Evolutionary conservation across 1,284 basidiomycete species (phyloP).

Genomic region (Sporisorium graminicola): DNA sequence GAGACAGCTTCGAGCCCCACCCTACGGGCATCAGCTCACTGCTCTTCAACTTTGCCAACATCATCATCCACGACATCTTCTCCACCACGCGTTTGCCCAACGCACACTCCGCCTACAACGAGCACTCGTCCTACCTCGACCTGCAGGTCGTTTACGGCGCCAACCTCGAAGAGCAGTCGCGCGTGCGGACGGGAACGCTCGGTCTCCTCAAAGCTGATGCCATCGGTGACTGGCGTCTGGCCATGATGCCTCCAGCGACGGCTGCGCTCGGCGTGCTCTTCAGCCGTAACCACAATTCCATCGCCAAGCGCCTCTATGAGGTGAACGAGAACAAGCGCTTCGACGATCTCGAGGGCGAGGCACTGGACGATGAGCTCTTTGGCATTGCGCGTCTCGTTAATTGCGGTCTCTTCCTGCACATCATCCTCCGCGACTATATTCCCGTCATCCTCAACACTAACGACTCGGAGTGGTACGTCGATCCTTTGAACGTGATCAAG

Average conservation of each 20-base stretch:
- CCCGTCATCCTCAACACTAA: slow-evolving; percentile 60
- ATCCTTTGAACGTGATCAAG: slow-evolving; percentile 54
- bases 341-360: slow-evolving; percentile 35
- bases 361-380: slow-evolving; percentile 60
- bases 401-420: slow-evolving; percentile 51
- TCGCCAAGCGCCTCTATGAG: slow-evolving; percentile 78
- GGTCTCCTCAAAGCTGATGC: slow-evolving; percentile 51
- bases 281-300: slow-evolving; percentile 78
- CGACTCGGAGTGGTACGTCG: slow-evolving; percentile 56
- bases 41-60: slow-evolving; percentile 61
- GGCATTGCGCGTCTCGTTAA: slow-evolving; percentile 48
- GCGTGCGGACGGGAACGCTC: slow-evolving; percentile 28
- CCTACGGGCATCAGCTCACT: slow-evolving; percentile 58
- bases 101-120: slow-evolving; percentile 73
- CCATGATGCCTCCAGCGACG: slow-evolving; percentile 80
- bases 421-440: slow-evolving; percentile 60
- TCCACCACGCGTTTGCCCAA: slow-evolving; percentile 42
- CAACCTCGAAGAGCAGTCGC: slow-evolving; percentile 29
- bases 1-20: slow-evolving; percentile 50
- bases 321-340: slow-evolving; percentile 65
- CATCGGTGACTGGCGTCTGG: slow-evolving; percentile 51
- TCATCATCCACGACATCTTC: slow-evolving; percentile 66
- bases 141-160: slow-evolving; percentile 77
- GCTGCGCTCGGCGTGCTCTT: slow-evolving; percentile 80
- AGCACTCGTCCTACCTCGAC: slow-evolving; percentile 81